Conservation (phyloP, 176 grass and related monocot species). For the Chrysopogon serrulatus region DNA sequence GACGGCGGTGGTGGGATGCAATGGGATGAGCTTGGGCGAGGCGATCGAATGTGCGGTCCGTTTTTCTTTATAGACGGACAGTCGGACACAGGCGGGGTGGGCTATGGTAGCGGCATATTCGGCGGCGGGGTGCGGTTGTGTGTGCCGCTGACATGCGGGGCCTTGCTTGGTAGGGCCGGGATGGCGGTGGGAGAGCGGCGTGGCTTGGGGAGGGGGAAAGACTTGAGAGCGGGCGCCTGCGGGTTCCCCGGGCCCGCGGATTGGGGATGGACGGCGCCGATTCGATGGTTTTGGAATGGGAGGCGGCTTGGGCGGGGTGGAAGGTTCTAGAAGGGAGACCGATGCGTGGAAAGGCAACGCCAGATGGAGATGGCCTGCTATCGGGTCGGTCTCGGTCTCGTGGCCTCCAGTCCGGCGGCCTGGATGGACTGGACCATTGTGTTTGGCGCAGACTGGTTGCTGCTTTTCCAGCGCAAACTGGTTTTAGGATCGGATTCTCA, state of each 20-base stretch:
- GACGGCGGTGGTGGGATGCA: neutral
- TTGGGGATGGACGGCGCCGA: slow-evolving; percentile 16
- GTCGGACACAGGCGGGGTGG: neutral
- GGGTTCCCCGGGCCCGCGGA: slow-evolving; percentile 20
- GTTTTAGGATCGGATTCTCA: neutral
- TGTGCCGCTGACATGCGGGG: slow-evolving; percentile 1
- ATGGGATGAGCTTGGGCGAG: neutral
- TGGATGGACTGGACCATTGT: neutral
- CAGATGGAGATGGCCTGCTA: neutral
- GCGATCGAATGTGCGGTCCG: neutral
- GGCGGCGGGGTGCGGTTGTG: too few species aligned
- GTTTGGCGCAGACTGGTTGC: neutral
- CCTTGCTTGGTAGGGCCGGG: fast-evolving
- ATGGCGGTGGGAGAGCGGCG: neutral
- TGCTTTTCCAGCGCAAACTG: too few species aligned
- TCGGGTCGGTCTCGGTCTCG: neutral
- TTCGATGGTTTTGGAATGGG: slow-evolving; percentile 24
- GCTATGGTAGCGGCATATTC: slow-evolving; percentile 10
- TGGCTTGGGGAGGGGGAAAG: slow-evolving; percentile 31
- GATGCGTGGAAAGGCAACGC: neutral
- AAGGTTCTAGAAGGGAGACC: slow-evolving; percentile 19
- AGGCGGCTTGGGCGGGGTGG: neutral
- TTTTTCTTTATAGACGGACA: slow-evolving; percentile 27
- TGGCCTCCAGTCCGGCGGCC: neutral
- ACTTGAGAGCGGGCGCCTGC: slow-evolving; percentile 6